A percentile compares a stretch with the other conserved stretches of the same genome.
Conservation (phyloP, 208 protist genomes). For the Acanthamoeba lenticulata region DNA sequence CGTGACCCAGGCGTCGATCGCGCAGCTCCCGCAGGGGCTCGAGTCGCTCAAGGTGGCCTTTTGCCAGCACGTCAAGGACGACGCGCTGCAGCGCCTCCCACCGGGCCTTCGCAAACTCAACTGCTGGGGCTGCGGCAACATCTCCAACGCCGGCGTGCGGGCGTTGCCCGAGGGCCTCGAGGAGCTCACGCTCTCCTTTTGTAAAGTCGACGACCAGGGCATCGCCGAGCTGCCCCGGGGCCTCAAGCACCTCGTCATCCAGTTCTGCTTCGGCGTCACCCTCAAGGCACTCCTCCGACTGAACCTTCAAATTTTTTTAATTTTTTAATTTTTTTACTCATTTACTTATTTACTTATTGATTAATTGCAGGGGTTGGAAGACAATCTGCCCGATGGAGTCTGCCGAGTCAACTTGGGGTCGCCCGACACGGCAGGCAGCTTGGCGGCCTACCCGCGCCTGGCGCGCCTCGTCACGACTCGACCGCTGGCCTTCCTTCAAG, state of each 20-base stretch:
- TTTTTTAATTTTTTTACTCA: neutral
- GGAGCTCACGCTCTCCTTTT: neutral
- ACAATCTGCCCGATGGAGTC: neutral
- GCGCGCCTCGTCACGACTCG: neutral
- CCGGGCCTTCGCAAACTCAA: neutral
- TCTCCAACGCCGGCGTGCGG: constrained; percentile 12
- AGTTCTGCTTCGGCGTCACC: constrained; percentile 3
- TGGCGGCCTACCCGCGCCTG: neutral
- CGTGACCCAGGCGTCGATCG: neutral
- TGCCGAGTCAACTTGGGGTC: neutral
- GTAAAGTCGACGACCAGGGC: constrained; percentile 20
- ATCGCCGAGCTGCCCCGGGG: neutral
- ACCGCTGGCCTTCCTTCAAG: neutral
- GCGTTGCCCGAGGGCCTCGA: neutral
- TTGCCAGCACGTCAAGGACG: constrained; percentile 44
- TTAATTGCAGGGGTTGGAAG: neutral
- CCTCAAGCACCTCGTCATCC: constrained; percentile 10
- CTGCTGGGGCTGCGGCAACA: constrained; percentile 14
- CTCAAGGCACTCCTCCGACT: neutral
- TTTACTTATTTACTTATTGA: too few species aligned
- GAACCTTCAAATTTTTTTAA: too few species aligned
- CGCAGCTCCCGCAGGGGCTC: neutral
- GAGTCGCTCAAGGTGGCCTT: constrained; percentile 5
- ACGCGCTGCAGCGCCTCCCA: neutral
- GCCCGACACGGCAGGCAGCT: neutral